These are phyloP conservation scores for Amylocarpus encephaloides DNA, from an alignment of 2,329 filamentous ascomycete genomes.

Conservation along the genomic window DNA sequence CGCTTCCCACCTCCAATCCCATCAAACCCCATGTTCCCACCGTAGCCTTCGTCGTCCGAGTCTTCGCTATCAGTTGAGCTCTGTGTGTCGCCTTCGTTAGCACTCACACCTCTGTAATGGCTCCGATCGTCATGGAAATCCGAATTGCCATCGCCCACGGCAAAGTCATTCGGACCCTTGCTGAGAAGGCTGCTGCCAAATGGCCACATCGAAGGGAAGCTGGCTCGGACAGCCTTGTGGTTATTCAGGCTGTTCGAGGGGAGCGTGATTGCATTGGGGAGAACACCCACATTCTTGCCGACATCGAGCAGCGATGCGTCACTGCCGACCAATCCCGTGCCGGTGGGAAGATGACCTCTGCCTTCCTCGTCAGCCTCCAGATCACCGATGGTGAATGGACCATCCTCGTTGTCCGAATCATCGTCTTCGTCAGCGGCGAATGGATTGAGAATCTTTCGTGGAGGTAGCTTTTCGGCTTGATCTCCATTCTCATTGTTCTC, in stretches of 20 bases:
- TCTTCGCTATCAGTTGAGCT: slow-evolving; percentile 21
- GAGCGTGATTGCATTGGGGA: slow-evolving; percentile 8
- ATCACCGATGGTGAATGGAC: slow-evolving; percentile 27
- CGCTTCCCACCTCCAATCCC: slow-evolving; percentile 13
- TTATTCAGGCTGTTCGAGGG: slow-evolving; percentile 6
- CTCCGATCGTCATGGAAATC: slow-evolving; percentile 3
- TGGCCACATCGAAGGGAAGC: slow-evolving; percentile 25
- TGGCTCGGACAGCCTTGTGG: slow-evolving; percentile 11
- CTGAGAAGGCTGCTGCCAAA: slow-evolving; percentile 15
- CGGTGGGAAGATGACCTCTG: slow-evolving; percentile 15
- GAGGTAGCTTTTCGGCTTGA: slow-evolving; percentile 17
- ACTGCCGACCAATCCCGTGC: slow-evolving; percentile 11
- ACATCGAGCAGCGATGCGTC: slow-evolving; percentile 9
- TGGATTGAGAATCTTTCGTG: slow-evolving; percentile 26
- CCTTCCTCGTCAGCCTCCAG: slow-evolving; percentile 26
- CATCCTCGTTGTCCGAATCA: slow-evolving; percentile 26
- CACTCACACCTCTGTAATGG: slow-evolving; percentile 15
- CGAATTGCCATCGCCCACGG: slow-evolving; percentile 4
- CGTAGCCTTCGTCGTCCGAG: slow-evolving; percentile 12
- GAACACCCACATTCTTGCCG: slow-evolving; percentile 25
- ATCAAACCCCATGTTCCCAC: slow-evolving; percentile 12
- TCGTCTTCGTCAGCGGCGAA: slow-evolving; percentile 31
- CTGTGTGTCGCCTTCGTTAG: slow-evolving; percentile 22
- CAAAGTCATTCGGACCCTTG: slow-evolving; percentile 7
- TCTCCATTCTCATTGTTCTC: slow-evolving; percentile 22